Base-by-base conservation (phyloP, 1,284 basidiomycete species). In the Cystobasidiaceae sp. region DNA sequence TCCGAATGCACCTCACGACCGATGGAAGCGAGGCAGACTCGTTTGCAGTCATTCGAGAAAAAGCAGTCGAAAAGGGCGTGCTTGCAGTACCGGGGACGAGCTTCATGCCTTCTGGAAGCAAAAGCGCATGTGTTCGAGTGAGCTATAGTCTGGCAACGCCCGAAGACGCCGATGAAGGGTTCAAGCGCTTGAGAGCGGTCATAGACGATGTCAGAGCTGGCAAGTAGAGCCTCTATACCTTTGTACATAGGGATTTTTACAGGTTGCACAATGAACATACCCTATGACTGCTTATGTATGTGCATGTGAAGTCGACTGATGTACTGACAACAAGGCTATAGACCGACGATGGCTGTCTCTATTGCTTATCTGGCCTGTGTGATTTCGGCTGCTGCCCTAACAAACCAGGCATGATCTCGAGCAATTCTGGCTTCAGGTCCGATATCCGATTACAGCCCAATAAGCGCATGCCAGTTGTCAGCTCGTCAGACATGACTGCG, bases 51-150 rank as follows among this genome's bases (percentile, higher is more conserved):
- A 90, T 97, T 71, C 80, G 83, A 58, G 86, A 84, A 13, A 86
- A 86, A 71, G 92, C 92, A 1, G 81, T 88, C 55, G 84, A 85
- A 62, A 84, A 84, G 54, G 90, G 90, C 25, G 89, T 97, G 3
- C 82, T 97, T 21, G 91, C 89, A 8, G 83, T 97, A 4, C 93
- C 93, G 0, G 79, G 79, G 27, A 67, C 70, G 0, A 91, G 91
- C 4, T 93, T 92, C 79, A 80, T 87, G 69, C 88, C 91, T 1
- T 84, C 81, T 58, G 84, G 84, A 9, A 77, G 81, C 34, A 83
- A 81, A 74, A 85, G 85, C 6, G 80, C 84, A 23, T 89, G 87
- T 75, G 85, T 93, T 25, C 83, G 90, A 27, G 86, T 88, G 19
- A 82, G 87, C 43, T 93, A 93, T 78, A 88, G 88, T 72, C 74